Evolutionary conservation across 164 flowering plant genomes (phyloP).

Genomic region (Vitis rupestris): DNA sequence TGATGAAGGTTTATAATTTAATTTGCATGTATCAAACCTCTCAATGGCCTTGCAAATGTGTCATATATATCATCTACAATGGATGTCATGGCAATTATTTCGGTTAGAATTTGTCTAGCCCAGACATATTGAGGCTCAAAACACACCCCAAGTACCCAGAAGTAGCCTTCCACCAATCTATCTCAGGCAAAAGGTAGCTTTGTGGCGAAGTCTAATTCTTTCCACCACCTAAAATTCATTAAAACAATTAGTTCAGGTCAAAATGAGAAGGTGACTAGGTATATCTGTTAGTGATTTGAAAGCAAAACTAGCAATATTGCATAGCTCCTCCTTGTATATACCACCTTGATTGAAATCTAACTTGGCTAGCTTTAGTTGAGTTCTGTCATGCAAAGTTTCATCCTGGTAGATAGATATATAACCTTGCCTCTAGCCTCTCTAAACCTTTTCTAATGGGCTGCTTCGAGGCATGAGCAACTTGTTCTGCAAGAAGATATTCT

Average conservation of each 20-base stretch:
- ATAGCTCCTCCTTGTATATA: neutral
- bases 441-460: too few relatives aligned
- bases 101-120: neutral
- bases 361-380: neutral
- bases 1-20: too few relatives aligned
- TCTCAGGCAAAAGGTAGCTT: too few relatives aligned
- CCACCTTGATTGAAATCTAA: neutral
- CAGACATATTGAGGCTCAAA: neutral
- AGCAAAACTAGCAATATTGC: neutral
- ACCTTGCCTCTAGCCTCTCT: too few relatives aligned
- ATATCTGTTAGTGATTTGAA: neutral
- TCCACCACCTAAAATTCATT: neutral
- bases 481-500: too few relatives aligned
- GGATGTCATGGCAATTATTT: neutral
- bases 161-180: too few relatives aligned
- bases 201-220: neutral
- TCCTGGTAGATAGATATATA: neutral
- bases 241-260: neutral
- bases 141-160: too few relatives aligned
- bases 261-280: neutral
- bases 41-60: neutral
- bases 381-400: neutral
- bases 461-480: too few relatives aligned
- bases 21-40: neutral
- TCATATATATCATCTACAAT: neutral